Evolutionary conservation across 2,329 filamentous ascomycete genomes (phyloP).

Genomic region (Aspergillus sp.): DNA sequence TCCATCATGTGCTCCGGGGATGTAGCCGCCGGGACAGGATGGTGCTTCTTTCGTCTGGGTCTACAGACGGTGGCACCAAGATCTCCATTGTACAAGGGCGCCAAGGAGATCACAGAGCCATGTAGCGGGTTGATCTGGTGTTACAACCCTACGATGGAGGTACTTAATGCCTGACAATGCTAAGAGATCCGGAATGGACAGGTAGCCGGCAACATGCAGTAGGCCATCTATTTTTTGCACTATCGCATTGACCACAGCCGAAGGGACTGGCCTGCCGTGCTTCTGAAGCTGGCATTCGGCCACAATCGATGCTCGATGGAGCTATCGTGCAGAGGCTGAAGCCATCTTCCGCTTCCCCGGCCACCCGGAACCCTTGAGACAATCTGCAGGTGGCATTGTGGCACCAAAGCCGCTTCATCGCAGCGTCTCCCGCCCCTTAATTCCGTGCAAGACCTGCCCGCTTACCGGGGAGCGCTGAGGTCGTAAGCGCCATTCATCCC

Average conservation of each 20-base stretch:
- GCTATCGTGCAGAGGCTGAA: slow-evolving; percentile 18
- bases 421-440: slow-evolving; percentile 2
- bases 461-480: not conserved
- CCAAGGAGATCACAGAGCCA: slow-evolving; percentile 28
- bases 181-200: slow-evolving; percentile 11
- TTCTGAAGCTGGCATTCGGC: slow-evolving; percentile 14
- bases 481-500: not conserved
- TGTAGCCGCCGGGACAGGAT: slow-evolving; percentile 8
- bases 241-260: slow-evolving; percentile 11
- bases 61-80: slow-evolving; percentile 29
- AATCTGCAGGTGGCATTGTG: slow-evolving; percentile 15
- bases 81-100: slow-evolving; percentile 23
- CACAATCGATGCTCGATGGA: slow-evolving; percentile 11
- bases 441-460: slow-evolving; percentile 7
- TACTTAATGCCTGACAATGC: slow-evolving; percentile 15
- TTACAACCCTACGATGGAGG: slow-evolving; percentile 23
- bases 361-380: slow-evolving; percentile 20
- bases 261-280: slow-evolving; percentile 7
- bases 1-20: slow-evolving; percentile 19
- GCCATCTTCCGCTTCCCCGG: slow-evolving; percentile 19
- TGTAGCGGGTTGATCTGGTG: slow-evolving; percentile 28
- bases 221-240: slow-evolving; percentile 10
- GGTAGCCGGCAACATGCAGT: slow-evolving; percentile 28
- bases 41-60: slow-evolving; percentile 21
- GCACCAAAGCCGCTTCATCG: slow-evolving; percentile 14